These are phyloP conservation scores for Ilex aquifolium DNA, from an alignment of 257 asterid species.

Conservation along the genomic window DNA sequence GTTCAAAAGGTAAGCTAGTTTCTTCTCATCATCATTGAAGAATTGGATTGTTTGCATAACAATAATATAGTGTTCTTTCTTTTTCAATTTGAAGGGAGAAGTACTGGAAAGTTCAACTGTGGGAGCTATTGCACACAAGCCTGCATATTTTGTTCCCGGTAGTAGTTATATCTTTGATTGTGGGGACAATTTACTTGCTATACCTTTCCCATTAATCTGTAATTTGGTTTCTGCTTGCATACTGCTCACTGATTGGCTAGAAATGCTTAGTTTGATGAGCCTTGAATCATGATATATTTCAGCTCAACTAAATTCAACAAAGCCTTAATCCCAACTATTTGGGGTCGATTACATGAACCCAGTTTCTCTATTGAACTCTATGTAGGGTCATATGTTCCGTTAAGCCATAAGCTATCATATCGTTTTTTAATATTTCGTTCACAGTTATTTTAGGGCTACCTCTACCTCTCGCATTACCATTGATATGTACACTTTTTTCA, in stretches of 20 bases:
- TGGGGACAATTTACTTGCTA: not conserved
- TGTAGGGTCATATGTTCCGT: too few species aligned
- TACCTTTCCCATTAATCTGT: too few species aligned
- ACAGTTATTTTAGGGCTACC: too few species aligned
- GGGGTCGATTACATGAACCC: too few species aligned
- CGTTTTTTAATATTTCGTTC: too few species aligned
- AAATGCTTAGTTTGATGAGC: too few species aligned
- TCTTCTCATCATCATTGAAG: not conserved
- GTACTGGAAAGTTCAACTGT: slow-evolving; percentile 1
- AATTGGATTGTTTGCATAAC: not conserved
- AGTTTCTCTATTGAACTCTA: too few species aligned
- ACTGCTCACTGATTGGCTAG: not conserved
- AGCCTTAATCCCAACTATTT: too few species aligned
- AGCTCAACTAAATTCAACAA: too few species aligned
- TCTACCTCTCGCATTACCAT: too few species aligned
- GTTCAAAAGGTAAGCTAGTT: not conserved
- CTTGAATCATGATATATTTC: not conserved
- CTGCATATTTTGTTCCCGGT: slow-evolving; percentile 4
- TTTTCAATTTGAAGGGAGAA: slow-evolving; percentile 1
- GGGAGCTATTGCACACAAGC: slow-evolving; percentile 2
- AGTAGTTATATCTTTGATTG: not conserved
- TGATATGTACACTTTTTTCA: too few species aligned
- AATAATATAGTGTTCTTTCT: not conserved
- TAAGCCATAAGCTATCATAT: too few species aligned
- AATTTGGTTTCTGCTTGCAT: not conserved